These are phyloP conservation scores for Capronia coronata DNA, from an alignment of 2,329 filamentous ascomycete genomes.

Conservation along the genomic window DNA sequence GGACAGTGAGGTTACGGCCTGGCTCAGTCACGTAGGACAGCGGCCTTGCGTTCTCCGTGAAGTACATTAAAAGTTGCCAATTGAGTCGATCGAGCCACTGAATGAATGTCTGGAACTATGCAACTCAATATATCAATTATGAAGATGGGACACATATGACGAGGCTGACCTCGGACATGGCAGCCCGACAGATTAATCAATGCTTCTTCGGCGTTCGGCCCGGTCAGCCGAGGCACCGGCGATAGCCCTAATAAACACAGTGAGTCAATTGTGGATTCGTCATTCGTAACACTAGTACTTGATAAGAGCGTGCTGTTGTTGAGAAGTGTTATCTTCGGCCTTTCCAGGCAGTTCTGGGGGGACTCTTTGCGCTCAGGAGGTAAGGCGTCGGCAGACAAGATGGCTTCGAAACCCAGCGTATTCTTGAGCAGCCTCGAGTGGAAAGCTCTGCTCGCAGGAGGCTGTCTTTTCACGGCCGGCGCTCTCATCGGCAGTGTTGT, in stretches of 20 bases:
- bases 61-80: no score
- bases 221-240: neutral
- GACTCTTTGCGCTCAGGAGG: neutral
- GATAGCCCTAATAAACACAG: neutral
- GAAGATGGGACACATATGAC: no score
- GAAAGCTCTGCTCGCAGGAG: conserved; percentile 8
- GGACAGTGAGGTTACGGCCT: neutral
- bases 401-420: conserved; percentile 6
- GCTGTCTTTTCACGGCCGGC: conserved; percentile 15
- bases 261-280: neutral
- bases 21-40: no score
- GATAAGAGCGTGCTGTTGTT: neutral
- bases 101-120: no score
- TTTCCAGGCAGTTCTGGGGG: neutral
- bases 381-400: neutral
- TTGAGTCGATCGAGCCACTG: no score
- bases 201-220: neutral
- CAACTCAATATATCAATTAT: no score
- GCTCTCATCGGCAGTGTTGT: conserved; percentile 13
- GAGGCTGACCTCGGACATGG: no score
- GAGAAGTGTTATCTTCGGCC: no score
- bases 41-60: no score
- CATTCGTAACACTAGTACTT: neutral
- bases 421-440: conserved; percentile 5
- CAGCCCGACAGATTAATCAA: no score